Conservation (phyloP, 176 grass and related monocot species). For the Saccharum spontaneum region DNA sequence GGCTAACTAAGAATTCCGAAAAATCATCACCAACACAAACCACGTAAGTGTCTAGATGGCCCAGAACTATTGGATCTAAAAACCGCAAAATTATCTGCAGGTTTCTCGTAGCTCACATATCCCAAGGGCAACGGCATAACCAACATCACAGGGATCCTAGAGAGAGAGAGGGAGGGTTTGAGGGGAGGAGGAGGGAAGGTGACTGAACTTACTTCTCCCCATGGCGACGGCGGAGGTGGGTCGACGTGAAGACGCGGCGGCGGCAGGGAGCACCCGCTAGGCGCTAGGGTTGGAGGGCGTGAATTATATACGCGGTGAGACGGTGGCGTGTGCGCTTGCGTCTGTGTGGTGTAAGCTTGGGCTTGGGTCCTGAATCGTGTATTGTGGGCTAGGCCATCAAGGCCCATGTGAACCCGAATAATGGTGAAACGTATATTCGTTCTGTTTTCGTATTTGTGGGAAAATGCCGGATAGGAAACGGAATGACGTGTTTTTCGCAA, state of each 20-base stretch:
- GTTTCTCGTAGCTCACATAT: not conserved
- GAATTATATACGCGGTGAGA: not conserved
- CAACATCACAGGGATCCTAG: not conserved
- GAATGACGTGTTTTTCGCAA: too few relatives aligned
- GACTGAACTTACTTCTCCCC: constrained; percentile 34
- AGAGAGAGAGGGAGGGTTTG: not conserved
- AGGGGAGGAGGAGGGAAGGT: not conserved
- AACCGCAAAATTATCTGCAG: not conserved
- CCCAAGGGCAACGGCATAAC: not conserved
- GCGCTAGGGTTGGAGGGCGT: constrained; percentile 6
- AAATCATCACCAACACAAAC: not conserved
- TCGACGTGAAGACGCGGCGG: not conserved
- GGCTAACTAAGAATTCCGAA: not conserved
- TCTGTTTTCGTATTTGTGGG: too few relatives aligned
- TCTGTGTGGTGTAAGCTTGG: not conserved
- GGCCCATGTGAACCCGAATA: not conserved
- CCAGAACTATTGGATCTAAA: not conserved
- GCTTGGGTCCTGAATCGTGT: not conserved
- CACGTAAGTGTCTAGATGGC: not conserved
- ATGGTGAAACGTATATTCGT: too few relatives aligned
- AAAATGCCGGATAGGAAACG: too few relatives aligned
- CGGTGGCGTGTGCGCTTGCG: not conserved
- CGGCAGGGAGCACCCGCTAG: not conserved
- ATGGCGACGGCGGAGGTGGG: not conserved
- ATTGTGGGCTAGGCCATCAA: not conserved